phyloP scores from a whole-genome alignment of 441 rosid genomes.

The Arabidopsis hybrid region DNA sequence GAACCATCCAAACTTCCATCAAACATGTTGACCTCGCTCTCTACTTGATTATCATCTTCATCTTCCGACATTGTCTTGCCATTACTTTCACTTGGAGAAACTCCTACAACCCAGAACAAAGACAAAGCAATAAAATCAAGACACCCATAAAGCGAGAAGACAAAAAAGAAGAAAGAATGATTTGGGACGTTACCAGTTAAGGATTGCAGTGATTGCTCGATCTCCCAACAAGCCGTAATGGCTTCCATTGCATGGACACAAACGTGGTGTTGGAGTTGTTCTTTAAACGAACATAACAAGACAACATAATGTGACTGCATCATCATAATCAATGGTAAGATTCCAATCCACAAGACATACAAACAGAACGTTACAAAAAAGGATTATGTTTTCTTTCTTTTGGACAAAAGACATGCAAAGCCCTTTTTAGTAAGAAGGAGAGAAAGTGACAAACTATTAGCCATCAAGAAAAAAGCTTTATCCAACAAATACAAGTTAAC shows the following conservation, averaged over 20 bases:
- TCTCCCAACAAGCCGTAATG: conserved; percentile 75
- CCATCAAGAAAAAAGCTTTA: conserved; percentile 19
- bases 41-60: conserved; percentile 82
- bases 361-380: conserved; percentile 25
- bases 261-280: conserved; percentile 74
- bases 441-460: conserved; percentile 15
- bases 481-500: conserved; percentile 12
- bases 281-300: conserved; percentile 67
- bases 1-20: conserved; percentile 76
- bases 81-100: conserved; percentile 90
- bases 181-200: conserved; percentile 52
- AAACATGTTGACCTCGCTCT: conserved; percentile 83
- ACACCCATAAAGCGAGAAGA: neutral
- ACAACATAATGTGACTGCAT: conserved; percentile 69
- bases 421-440: conserved; percentile 8
- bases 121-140: neutral
- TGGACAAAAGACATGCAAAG: neutral
- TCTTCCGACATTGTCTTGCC: conserved; percentile 99
- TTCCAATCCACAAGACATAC: conserved; percentile 13
- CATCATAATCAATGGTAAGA: conserved; percentile 12
- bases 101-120: conserved; percentile 53
- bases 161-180: neutral
- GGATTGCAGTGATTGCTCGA: conserved; percentile 68
- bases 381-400: conserved; percentile 4
- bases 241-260: conserved; percentile 81